Percentiles rank a stretch among this genome's conserved stretches.
These are phyloP conservation scores for Fusarium nelsonii DNA, from an alignment of 2,329 filamentous ascomycete genomes.

Conservation along the genomic window DNA sequence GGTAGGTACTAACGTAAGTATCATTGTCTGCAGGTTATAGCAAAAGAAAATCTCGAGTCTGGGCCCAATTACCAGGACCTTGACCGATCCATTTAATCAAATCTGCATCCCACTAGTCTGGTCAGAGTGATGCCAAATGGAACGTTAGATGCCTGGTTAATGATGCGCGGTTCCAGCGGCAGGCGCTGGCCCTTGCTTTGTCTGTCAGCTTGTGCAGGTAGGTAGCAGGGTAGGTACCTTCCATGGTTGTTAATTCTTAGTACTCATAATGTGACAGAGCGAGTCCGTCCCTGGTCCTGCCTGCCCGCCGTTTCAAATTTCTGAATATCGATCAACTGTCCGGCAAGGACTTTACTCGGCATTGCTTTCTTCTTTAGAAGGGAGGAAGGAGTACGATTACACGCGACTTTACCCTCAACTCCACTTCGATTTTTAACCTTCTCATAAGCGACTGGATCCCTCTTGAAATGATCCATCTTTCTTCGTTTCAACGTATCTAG, in stretches of 20 bases:
- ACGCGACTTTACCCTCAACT: not conserved
- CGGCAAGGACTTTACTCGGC: conserved; percentile 30
- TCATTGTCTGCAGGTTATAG: not conserved
- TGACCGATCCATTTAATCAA: conserved; percentile 29
- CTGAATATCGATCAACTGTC: not conserved
- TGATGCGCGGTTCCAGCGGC: conserved; percentile 45
- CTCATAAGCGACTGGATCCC: conserved; percentile 4
- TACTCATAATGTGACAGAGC: conserved; percentile 11
- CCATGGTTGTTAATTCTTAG: conserved; percentile 5
- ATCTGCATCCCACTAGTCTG: conserved; percentile 25
- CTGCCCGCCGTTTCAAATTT: conserved; percentile 2
- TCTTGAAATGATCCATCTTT: conserved; percentile 22
- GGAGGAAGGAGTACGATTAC: not conserved
- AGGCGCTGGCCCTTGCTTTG: conserved; percentile 24
- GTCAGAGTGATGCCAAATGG: conserved; percentile 9
- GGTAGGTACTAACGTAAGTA: not conserved
- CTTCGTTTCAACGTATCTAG: not conserved
- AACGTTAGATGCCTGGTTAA: conserved; percentile 11
- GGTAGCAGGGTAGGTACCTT: not conserved
- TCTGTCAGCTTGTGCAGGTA: not conserved
- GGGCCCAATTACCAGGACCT: conserved; percentile 20
- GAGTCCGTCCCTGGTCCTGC: conserved; percentile 13
- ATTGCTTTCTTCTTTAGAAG: conserved; percentile 29
- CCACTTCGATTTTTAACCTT: conserved; percentile 7
- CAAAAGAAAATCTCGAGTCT: conserved; percentile 18